A percentile compares a stretch with the other conserved stretches of the same genome.
These are phyloP conservation scores for Pestalotiopsis sp. DNA, from an alignment of 2,329 filamentous ascomycete genomes.

Conservation along the genomic window DNA sequence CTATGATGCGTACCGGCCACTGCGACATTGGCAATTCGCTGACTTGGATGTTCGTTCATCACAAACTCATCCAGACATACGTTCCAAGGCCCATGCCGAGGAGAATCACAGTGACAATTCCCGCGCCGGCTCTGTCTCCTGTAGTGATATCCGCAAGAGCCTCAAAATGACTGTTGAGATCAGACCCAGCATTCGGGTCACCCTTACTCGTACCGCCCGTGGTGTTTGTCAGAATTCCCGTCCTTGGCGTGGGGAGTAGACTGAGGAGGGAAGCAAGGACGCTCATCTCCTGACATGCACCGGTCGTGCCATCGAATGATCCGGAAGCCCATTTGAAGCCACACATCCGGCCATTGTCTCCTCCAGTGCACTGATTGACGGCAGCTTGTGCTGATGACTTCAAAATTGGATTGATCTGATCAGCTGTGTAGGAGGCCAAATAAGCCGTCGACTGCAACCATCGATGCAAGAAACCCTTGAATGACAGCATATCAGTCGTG, in stretches of 20 bases:
- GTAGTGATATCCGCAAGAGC: constrained; percentile 38
- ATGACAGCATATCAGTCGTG: constrained; percentile 72
- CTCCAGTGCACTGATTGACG: constrained; percentile 64
- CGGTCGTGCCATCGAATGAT: constrained; percentile 43
- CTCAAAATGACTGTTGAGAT: constrained; percentile 22
- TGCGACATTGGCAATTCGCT: not conserved
- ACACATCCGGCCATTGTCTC: constrained; percentile 59
- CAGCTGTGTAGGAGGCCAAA: constrained; percentile 61
- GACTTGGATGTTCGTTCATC: not conserved
- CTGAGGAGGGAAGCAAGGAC: constrained; percentile 53
- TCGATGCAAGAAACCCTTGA: constrained; percentile 71
- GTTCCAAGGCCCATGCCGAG: constrained; percentile 43
- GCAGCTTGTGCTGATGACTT: constrained; percentile 61
- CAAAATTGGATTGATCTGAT: constrained; percentile 60
- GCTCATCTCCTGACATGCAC: constrained; percentile 61
- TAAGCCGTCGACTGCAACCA: constrained; percentile 65
- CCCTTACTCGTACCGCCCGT: constrained; percentile 56
- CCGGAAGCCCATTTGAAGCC: constrained; percentile 62
- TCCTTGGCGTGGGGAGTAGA: constrained; percentile 34
- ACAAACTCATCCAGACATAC: constrained; percentile 50
- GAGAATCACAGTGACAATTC: constrained; percentile 49
- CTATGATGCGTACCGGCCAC: not conserved
- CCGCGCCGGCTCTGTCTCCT: constrained; percentile 51
- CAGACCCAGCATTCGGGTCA: constrained; percentile 45
- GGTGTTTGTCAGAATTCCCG: constrained; percentile 47